Conservation (phyloP, 148 eudicot species). For the Arbutus unedo region DNA sequence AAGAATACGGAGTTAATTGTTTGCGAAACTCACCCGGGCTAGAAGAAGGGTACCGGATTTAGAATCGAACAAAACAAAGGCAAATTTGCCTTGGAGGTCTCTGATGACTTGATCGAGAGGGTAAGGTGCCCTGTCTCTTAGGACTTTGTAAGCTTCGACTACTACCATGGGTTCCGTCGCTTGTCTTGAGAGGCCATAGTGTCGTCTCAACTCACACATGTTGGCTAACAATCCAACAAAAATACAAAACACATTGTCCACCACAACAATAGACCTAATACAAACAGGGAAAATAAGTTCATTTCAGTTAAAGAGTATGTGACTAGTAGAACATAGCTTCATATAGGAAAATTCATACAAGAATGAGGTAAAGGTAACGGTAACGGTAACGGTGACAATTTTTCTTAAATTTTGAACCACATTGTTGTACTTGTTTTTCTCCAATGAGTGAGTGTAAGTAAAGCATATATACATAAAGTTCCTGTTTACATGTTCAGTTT, state of each 20-base stretch:
- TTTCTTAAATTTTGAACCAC: no score
- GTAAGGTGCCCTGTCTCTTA: slow-evolving; percentile 34
- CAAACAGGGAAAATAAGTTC: not conserved
- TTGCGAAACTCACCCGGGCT: slow-evolving; percentile 26
- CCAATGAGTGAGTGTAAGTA: not conserved
- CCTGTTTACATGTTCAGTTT: not conserved
- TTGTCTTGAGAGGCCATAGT: slow-evolving; percentile 23
- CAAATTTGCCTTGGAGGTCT: slow-evolving; percentile 35
- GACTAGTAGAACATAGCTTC: no score
- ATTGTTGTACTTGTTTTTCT: not conserved
- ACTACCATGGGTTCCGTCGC: slow-evolving; percentile 14
- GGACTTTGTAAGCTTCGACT: slow-evolving; percentile 29
- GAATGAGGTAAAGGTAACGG: no score
- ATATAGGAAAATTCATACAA: no score
- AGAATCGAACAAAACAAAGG: slow-evolving; percentile 33
- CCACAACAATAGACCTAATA: slow-evolving; percentile 25
- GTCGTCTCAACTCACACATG: slow-evolving; percentile 17
- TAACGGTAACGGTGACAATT: no score
- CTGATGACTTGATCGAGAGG: slow-evolving; percentile 44
- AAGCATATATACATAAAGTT: not conserved
- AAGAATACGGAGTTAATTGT: not conserved
- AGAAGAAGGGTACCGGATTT: slow-evolving; percentile 28
- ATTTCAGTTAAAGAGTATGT: not conserved
- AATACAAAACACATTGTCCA: slow-evolving; percentile 33
- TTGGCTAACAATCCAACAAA: slow-evolving; percentile 27